A percentile compares a stretch with the other conserved stretches of the same genome.
Conservation (phyloP, 495 filamentous ascomycete species). For the Tuber brumale region DNA sequence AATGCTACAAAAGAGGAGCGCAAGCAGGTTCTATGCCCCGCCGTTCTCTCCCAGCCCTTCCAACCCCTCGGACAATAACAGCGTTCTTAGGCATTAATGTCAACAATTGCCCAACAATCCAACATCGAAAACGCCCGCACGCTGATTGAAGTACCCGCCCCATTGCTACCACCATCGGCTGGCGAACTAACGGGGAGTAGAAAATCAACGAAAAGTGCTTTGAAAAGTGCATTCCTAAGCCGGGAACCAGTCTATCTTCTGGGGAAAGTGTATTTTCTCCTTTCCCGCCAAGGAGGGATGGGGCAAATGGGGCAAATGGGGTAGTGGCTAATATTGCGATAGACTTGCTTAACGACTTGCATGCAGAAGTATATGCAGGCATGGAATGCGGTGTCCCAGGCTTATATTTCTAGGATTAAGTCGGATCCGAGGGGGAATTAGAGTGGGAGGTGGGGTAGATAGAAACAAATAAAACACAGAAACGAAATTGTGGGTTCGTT, state of each 20-base stretch:
- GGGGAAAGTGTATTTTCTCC: constrained; percentile 50
- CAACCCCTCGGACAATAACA: not conserved
- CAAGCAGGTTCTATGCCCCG: constrained; percentile 29
- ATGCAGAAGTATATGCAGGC: constrained; percentile 96
- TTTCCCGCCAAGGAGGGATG: not conserved
- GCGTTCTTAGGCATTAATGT: constrained; percentile 28
- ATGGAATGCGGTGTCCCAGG: constrained; percentile 77
- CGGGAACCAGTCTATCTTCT: constrained; percentile 65
- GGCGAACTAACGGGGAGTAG: constrained; percentile 46
- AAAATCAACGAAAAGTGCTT: constrained; percentile 98
- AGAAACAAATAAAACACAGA: not conserved
- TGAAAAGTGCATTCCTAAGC: constrained; percentile 81
- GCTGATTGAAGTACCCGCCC: constrained; percentile 39
- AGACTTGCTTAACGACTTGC: constrained; percentile 72
- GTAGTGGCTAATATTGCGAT: not conserved
- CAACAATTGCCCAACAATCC: constrained; percentile 36
- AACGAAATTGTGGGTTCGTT: not conserved
- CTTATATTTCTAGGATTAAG: constrained; percentile 69
- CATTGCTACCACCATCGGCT: not conserved
- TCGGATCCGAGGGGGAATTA: constrained; percentile 49
- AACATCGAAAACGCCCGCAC: constrained; percentile 40
- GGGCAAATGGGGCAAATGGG: not conserved
- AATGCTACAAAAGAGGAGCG: constrained; percentile 35
- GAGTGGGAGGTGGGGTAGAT: constrained; percentile 30
- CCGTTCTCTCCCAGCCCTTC: not conserved